These are phyloP conservation scores for Antrodiella citrinella DNA, from an alignment of 768 basidiomycete species.

Conservation along the genomic window DNA sequence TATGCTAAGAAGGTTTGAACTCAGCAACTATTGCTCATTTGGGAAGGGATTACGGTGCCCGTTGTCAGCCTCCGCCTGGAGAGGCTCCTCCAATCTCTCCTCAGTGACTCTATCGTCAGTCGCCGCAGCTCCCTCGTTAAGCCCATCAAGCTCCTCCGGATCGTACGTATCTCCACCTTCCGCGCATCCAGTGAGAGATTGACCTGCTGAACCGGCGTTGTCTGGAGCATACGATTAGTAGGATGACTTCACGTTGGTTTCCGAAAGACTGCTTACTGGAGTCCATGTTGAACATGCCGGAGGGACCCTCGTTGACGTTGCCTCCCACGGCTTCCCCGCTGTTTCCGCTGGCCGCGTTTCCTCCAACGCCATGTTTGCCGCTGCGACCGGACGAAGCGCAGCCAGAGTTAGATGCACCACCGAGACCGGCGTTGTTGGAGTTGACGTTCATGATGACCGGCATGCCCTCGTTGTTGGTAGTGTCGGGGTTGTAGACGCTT, in stretches of 20 bases:
- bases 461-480: conserved; percentile 16
- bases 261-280: conserved; percentile 19
- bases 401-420: conserved; percentile 21
- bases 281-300: conserved; percentile 17
- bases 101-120: too few species aligned
- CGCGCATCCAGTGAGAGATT: conserved; percentile 18
- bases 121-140: too few species aligned
- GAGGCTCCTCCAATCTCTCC: too few species aligned
- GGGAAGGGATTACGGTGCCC: too few species aligned
- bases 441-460: conserved; percentile 22
- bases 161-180: conserved; percentile 12
- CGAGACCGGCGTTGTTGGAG: conserved; percentile 24
- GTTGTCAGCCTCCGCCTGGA: too few species aligned
- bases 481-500: conserved; percentile 10
- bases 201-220: conserved; percentile 20
- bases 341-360: conserved; percentile 19
- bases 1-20: too few species aligned
- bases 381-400: conserved; percentile 18
- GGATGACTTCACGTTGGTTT: too few species aligned
- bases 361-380: conserved; percentile 10
- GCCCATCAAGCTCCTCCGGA: neutral
- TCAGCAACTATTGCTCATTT: too few species aligned
- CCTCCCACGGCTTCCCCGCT: conserved; percentile 24
- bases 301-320: conserved; percentile 12
- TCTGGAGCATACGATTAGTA: too few species aligned